These are phyloP conservation scores for Nicotiana rustica DNA, from an alignment of 305 asterid genomes.

Conservation along the genomic window DNA sequence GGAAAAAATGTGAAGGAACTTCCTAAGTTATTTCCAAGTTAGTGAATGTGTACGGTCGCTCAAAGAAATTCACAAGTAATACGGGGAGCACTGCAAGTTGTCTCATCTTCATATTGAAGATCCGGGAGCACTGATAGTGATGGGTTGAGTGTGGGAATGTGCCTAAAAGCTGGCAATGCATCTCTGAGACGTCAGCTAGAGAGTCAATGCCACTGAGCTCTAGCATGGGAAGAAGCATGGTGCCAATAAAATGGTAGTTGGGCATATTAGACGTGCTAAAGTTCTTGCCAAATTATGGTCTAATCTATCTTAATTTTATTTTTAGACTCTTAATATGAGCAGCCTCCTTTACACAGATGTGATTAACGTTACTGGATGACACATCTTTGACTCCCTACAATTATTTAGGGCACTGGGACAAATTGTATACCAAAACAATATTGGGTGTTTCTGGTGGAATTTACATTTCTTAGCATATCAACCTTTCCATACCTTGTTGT, in stretches of 20 bases:
- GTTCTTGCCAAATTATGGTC: background rate
- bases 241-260: background rate
- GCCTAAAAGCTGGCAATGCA: background rate
- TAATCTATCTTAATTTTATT: background rate
- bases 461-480: conserved; percentile 28
- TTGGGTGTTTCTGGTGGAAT: conserved; percentile 5
- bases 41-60: background rate
- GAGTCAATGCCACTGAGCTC: background rate
- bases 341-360: conserved; percentile 1
- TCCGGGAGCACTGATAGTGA: background rate
- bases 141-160: background rate
- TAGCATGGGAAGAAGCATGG: conserved; percentile 1
- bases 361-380: background rate
- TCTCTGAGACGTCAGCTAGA: background rate
- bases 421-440: background rate
- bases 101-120: background rate
- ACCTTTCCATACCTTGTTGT: background rate
- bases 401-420: background rate
- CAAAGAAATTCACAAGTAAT: background rate
- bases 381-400: background rate
- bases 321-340: background rate
- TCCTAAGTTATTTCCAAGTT: conserved; percentile 21
- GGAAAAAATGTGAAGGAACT: background rate
- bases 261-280: background rate
- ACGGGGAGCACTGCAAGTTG: background rate